Percentiles rank a stretch among this genome's conserved stretches.
Evolutionary conservation across 257 asterid species (phyloP).

Genomic region (Ocimum tenuiflorum): DNA sequence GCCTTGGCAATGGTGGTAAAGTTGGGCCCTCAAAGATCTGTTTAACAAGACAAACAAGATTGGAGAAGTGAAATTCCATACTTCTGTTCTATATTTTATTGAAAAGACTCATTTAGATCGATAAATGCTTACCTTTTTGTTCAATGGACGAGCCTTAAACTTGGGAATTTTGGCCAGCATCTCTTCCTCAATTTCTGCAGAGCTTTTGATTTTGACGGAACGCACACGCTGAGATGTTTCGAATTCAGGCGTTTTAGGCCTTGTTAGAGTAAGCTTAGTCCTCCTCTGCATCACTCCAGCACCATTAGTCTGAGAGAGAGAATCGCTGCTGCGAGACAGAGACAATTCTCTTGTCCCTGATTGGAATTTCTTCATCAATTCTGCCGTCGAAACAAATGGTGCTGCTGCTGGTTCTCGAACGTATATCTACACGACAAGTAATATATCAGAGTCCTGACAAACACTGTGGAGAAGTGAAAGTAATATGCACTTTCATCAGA

Average conservation of each 20-base stretch:
- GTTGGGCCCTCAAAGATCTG: slow-evolving; percentile 68
- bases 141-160: slow-evolving; percentile 81
- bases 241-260: slow-evolving; percentile 87
- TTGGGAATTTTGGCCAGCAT: slow-evolving; percentile 87
- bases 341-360: slow-evolving; percentile 71
- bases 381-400: slow-evolving; percentile 79
- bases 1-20: slow-evolving; percentile 54
- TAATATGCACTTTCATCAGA: neutral
- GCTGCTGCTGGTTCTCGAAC: slow-evolving; percentile 65
- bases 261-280: slow-evolving; percentile 70
- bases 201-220: slow-evolving; percentile 55
- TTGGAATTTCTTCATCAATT: slow-evolving; percentile 80
- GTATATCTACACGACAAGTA: slow-evolving; percentile 42
- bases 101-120: neutral
- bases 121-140: slow-evolving; percentile 52
- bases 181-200: slow-evolving; percentile 86
- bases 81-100: no score
- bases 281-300: slow-evolving; percentile 27
- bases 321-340: slow-evolving; percentile 6
- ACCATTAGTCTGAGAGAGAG: no score
- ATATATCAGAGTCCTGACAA: neutral
- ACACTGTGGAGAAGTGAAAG: neutral
- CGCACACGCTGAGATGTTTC: slow-evolving; percentile 90
- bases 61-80: no score
- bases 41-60: slow-evolving; percentile 3